These are phyloP conservation scores for Apiospora pterosperma DNA, from an alignment of 2,329 filamentous ascomycete species.

Conservation along the genomic window DNA sequence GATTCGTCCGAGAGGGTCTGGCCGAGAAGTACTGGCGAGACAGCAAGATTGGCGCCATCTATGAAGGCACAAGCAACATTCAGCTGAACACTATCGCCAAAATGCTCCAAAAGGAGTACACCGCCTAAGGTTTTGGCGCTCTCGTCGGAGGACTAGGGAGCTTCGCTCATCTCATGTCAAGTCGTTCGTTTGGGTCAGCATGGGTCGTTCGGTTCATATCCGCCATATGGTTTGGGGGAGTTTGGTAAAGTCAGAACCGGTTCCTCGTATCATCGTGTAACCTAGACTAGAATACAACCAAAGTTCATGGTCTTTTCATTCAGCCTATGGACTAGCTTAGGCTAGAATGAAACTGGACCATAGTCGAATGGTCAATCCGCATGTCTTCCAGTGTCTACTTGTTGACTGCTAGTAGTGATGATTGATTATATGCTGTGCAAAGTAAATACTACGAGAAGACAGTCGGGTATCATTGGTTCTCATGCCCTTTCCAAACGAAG, in stretches of 20 bases:
- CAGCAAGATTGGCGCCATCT: slow-evolving; percentile 97
- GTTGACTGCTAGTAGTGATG: background rate
- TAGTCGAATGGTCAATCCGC: too few species aligned
- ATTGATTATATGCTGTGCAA: background rate
- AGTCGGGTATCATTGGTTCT: background rate
- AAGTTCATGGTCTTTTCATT: background rate
- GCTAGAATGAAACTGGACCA: background rate
- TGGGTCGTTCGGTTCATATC: background rate
- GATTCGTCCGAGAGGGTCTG: slow-evolving; percentile 91
- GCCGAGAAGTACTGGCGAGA: slow-evolving; percentile 98
- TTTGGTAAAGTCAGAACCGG: background rate
- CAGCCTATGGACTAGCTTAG: background rate
- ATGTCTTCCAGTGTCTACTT: background rate
- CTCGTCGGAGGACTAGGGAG: background rate
- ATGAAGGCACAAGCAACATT: slow-evolving; percentile 84
- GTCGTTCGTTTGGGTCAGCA: background rate
- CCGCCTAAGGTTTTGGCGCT: slow-evolving; percentile 24
- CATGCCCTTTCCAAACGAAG: background rate
- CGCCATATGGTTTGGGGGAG: background rate
- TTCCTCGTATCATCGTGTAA: background rate
- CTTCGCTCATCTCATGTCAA: background rate
- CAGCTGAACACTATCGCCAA: slow-evolving; percentile 66
- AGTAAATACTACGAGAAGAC: background rate
- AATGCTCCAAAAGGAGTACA: slow-evolving; percentile 60
- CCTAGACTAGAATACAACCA: background rate